Conservation (phyloP, 2,329 filamentous ascomycete genomes). For the Aureobasidium sp. region DNA sequence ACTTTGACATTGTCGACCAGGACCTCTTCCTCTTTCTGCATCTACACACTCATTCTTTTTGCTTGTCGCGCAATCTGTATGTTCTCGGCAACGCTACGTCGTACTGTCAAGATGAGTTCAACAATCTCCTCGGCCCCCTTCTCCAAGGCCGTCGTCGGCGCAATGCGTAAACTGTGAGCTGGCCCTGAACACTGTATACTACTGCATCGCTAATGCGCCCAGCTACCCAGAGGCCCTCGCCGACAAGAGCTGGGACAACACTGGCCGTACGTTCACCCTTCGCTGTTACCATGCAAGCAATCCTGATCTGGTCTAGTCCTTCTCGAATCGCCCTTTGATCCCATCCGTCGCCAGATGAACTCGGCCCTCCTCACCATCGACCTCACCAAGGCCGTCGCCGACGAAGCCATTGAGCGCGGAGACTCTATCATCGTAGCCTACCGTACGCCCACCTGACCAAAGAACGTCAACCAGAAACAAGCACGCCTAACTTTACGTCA, state of each 20-base stretch:
- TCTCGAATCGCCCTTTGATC: constrained; percentile 60
- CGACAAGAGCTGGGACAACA: constrained; percentile 91
- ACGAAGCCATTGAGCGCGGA: constrained; percentile 74
- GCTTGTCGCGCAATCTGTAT: constrained; percentile 19
- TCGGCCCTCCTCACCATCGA: constrained; percentile 80
- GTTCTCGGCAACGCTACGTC: constrained; percentile 27
- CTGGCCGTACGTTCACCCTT: constrained; percentile 53
- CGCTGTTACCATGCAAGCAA: neutral
- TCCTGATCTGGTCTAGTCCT: constrained; percentile 46
- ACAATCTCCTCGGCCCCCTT: constrained; percentile 49
- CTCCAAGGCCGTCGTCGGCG: constrained; percentile 61
- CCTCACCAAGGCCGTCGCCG: constrained; percentile 77
- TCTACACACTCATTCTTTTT: neutral
- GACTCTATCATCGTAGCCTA: constrained; percentile 83
- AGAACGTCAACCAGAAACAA: neutral
- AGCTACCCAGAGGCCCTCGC: constrained; percentile 87
- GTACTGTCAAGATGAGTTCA: constrained; percentile 35
- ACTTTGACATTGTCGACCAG: neutral
- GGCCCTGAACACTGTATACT: neutral
- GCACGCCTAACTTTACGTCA: constrained; percentile 24
- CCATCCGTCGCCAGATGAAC: constrained; percentile 51
- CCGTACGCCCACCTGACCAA: constrained; percentile 49
- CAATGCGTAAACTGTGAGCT: constrained; percentile 72
- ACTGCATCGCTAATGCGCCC: constrained; percentile 19
- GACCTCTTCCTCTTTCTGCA: neutral